Evolutionary conservation across 1,284 basidiomycete species (phyloP), one percentile per base, ranked within the genome.

Genomic region (Cryptococcus jaspeensis): DNA sequence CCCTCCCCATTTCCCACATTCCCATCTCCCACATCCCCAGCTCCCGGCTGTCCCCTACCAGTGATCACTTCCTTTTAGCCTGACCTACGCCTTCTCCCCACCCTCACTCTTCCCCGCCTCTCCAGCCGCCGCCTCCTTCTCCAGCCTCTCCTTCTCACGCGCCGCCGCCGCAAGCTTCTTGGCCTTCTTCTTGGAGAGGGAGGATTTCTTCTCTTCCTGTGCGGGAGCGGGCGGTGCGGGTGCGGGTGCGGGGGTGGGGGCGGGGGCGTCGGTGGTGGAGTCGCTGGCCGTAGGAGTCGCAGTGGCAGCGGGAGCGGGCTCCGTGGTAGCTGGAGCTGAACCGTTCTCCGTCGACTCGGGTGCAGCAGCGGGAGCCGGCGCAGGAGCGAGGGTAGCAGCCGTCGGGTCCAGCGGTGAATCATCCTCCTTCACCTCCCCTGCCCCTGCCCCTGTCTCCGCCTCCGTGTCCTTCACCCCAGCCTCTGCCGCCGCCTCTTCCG

Each of bases 141-240:
- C 44, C 20, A 42, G 12, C 9, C 50, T 41, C 40, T 41, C 38
- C 32, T 52, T 52, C 25, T 25, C 32, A 13, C 48, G 37, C 37
- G 48, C 48, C 18, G 37, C 39, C 48, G 37, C 35, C 13, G 48
- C 48, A n/a, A 37, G 36, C 36, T 50, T 50, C 48, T 50, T 50
- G 13, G 28, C 35, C 32, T 18, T 25, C 20, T 50, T 50, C 18
- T 39, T 50, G 4, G 18, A 20, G 13, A 50, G 15, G 18, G 48
- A 50, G 15, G 20, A 32, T 32, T 50, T 50, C 36, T 50, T 50
- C 13, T 38, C 35, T 11, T 37, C 48, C 20, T 37, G 36, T 5
- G 48, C 35, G 35, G 44, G 23, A 12, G 44, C 20, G 25, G 20
- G 9, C 16, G 44, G 6, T 12, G 20, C 23, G 12, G 45, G 32